Conservation (phyloP, 1,284 basidiomycete genomes). For the Fomitopsis schrenkii region DNA sequence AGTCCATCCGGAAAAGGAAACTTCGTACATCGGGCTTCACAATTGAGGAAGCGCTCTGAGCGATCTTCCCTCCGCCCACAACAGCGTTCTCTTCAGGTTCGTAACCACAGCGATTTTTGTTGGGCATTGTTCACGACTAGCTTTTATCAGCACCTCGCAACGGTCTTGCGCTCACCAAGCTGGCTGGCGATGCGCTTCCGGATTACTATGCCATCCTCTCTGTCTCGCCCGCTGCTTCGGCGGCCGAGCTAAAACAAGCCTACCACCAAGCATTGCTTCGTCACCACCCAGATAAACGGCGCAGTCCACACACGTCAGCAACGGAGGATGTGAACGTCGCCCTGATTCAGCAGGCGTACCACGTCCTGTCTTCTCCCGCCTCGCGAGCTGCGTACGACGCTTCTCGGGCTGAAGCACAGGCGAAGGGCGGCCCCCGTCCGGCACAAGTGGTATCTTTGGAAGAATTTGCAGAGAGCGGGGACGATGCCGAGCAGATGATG, state of each 20-base stretch:
- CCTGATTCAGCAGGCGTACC: conserved; percentile 58
- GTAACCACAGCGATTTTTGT: not conserved
- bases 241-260: conserved; percentile 56
- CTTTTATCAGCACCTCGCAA: not conserved
- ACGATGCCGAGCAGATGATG: conserved; percentile 10
- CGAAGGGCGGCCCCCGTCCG: conserved; percentile 47
- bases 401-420: conserved; percentile 7
- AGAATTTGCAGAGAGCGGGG: conserved; percentile 47
- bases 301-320: not conserved
- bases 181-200: conserved; percentile 9
- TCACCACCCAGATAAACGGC: conserved; percentile 66
- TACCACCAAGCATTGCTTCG: conserved; percentile 64
- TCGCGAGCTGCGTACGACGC: conserved; percentile 50
- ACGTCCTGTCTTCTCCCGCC: conserved; percentile 43
- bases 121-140: not conserved
- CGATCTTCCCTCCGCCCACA: not conserved
- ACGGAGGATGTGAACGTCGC: conserved; percentile 39
- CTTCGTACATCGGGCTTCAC: not conserved
- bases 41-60: not conserved
- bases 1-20: not conserved
- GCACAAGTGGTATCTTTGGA: conserved; percentile 75
- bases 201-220: conserved; percentile 33
- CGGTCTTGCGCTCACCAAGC: conserved; percentile 7
- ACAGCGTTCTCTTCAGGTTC: not conserved
- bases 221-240: conserved; percentile 26